A percentile compares a stretch with the other conserved stretches of the same genome.
Evolutionary conservation across 1,284 basidiomycete genomes (phyloP).

Genomic region (Coniferiporia sulphurascens): DNA sequence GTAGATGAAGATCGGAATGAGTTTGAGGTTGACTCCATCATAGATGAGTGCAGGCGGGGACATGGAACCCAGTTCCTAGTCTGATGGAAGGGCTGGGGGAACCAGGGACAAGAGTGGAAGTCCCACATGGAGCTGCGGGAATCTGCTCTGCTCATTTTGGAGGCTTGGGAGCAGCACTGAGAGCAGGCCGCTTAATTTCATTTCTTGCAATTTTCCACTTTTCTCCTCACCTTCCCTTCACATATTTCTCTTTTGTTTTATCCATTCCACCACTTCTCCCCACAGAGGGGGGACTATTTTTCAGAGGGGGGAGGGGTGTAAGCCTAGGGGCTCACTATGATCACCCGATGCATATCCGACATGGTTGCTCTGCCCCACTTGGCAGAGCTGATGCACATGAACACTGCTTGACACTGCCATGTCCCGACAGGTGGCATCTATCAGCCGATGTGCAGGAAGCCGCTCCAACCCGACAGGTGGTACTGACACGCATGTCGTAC

Average conservation of each 20-base stretch:
- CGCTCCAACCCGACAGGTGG: too few relatives aligned
- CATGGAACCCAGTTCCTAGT: conserved; percentile 12
- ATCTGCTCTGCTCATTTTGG: conserved; percentile 20
- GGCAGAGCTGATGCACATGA: too few relatives aligned
- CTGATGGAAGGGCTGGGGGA: conserved; percentile 15
- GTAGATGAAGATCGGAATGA: conserved; percentile 3
- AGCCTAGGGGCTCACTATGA: neutral
- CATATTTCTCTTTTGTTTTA: neutral
- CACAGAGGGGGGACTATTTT: neutral
- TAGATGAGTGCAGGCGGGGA: conserved; percentile 1
- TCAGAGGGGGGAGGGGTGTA: neutral
- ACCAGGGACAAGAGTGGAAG: conserved; percentile 23
- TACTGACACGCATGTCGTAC: too few relatives aligned
- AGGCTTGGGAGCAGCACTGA: conserved; percentile 13
- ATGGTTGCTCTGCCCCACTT: too few relatives aligned
- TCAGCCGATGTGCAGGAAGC: too few relatives aligned
- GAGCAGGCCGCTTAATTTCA: too few relatives aligned
- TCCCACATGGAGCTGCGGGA: conserved; percentile 19
- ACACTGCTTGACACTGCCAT: too few relatives aligned
- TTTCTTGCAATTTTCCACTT: too few relatives aligned
- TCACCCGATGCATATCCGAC: too few relatives aligned
- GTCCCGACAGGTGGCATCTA: too few relatives aligned
- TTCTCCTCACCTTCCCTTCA: neutral
- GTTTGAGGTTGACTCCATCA: conserved; percentile 3
- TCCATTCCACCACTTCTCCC: too few relatives aligned